Base-by-base conservation (phyloP, 2,329 filamentous ascomycete species). In the Chlorencoelia australis region DNA sequence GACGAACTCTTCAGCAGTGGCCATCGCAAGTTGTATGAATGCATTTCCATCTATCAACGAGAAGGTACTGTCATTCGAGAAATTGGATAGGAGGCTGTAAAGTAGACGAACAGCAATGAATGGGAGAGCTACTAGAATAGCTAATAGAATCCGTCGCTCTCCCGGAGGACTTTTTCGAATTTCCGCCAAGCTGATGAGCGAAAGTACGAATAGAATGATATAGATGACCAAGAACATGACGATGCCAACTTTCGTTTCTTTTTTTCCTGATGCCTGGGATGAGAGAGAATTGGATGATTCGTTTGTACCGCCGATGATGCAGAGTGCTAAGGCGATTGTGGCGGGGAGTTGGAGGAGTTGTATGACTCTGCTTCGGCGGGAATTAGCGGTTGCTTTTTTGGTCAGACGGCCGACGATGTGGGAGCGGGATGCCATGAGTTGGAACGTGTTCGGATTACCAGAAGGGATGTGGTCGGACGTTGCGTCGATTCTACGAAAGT, bases 21-120 rank as follows among this genome's bases (percentile, higher is more conserved):
- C 47, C 55, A 58, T 57, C 27, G 53, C 50, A 5, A 58, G 29
- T 27, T 50, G 43, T 5, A 55, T 46, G 7, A 52, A 48, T 5
- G 48, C 39, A 30, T 51, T 54, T 3, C 49, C 51, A 2, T 37
- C 34, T 4, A 42, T 22, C 6, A 52, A 31, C 3, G 43, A 50
- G 40, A 58, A 59, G 1, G 43, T 40, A 3, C 29, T 19, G 13
- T 33, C 41, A n/a, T 42, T 25, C 5, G 32, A 19, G 32, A 59
- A 60, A 13, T 47, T 37, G 4, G 49, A 44, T 3, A 60, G 30
- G 5, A 57, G 28, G 28, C 50, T 51, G 41, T 52, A 59, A n/a
- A 57, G 30, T 1, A 59, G 33, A 11, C 56, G 49, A 11, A 58
- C 44, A 18, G 50, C 48, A 3, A 60, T 33, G 13, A 60, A 45